Base-by-base conservation (phyloP, 805 yeast genomes). In the Kluyveromyces siamensis region DNA sequence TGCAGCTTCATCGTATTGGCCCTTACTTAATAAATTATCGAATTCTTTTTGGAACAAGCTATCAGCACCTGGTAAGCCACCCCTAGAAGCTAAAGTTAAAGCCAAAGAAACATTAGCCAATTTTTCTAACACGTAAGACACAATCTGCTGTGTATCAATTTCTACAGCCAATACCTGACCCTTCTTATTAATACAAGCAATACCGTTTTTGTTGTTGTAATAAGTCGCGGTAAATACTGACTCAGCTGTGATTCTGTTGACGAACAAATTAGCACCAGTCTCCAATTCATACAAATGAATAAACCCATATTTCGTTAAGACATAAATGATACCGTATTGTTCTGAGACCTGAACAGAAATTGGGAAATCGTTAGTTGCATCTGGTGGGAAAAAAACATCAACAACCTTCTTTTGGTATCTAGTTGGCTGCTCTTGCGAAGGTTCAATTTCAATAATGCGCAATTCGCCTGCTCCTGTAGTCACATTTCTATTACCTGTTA, bases 31-130 rank as follows among this genome's bases (percentile, higher is more conserved):
- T 59, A 83, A 77, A 65, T 82, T 81, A 62, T 89, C 95, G 72
- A 93, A 93, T 70, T 91, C 98, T 70, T 89, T 96, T 51, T 76
- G 72, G 69, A 93, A 90, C 54, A 93, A 75, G 60, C 81, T 83
- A 66, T 93, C 99, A 44, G 98, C 99, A 56, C 99, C 99, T 40
- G 96, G 93, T 61, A 93, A 79, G 1, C 96, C 96, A 62, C 96
- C 97, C 68, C 98, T 85, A 3, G 96, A 80, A 27, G 98, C 95
- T 55, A 93, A 78, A 10, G 88, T 75, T 52, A 93, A 74, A 2
- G 97, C 99, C 60, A 93, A 74, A 19, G 84, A 77, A 33, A 91
- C 88, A 63, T 93, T 91, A 47, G 91, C 82, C 53, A 93, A 76
- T 65, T 87, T 88, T 60, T 83, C 82, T 65, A 93, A 75, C 45